These are phyloP conservation scores for Knoxdaviesia capensis DNA, from an alignment of 2,329 filamentous ascomycete species.

Conservation along the genomic window DNA sequence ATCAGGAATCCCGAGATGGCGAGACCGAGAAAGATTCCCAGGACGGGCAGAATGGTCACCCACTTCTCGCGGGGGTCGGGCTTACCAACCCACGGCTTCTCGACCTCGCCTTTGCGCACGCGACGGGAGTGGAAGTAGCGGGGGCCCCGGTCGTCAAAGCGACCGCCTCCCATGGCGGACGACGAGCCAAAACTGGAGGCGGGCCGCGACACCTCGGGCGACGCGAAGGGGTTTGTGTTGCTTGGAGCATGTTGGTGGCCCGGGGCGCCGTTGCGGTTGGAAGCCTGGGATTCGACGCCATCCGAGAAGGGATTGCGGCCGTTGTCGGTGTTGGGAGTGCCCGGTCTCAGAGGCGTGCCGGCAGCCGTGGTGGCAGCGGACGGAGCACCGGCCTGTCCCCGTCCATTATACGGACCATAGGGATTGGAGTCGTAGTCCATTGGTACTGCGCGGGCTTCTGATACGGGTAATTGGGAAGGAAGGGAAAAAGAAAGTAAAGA, in stretches of 20 bases:
- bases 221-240: constrained; percentile 23
- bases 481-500: background rate
- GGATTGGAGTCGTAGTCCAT: constrained; percentile 7
- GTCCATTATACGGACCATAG: constrained; percentile 6
- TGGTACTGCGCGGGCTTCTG: background rate
- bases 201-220: constrained; percentile 22
- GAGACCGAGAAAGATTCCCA: constrained; percentile 51
- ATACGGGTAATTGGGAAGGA: background rate
- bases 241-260: background rate
- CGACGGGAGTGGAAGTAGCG: constrained; percentile 56
- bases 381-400: constrained; percentile 9
- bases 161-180: constrained; percentile 14
- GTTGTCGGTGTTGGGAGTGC: constrained; percentile 20
- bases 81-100: constrained; percentile 60
- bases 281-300: constrained; percentile 15
- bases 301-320: constrained; percentile 20
- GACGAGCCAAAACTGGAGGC: constrained; percentile 25
- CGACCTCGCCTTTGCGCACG: constrained; percentile 50
- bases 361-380: constrained; percentile 17
- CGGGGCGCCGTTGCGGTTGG: constrained; percentile 10
- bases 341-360: constrained; percentile 18
- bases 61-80: constrained; percentile 66
- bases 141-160: constrained; percentile 18
- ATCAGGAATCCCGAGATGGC: constrained; percentile 49
- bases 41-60: constrained; percentile 60